These are phyloP conservation scores for Zoysia matrella DNA, from an alignment of 202 grass and related monocot genomes.

Conservation along the genomic window DNA sequence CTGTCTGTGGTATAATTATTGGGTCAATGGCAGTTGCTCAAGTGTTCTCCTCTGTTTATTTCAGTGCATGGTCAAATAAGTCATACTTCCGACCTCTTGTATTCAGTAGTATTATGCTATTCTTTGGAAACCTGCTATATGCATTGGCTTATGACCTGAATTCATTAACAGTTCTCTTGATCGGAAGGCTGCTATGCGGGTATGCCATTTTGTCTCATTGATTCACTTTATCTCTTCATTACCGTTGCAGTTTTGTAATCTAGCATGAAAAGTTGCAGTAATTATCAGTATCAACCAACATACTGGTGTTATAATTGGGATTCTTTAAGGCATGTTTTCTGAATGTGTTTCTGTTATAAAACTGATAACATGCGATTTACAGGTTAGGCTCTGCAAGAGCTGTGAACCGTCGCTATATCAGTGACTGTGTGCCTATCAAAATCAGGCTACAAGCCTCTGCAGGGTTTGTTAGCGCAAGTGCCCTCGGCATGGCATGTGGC, in stretches of 20 bases:
- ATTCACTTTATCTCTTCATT: not conserved
- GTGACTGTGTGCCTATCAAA: constrained; percentile 86
- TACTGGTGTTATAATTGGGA: not conserved
- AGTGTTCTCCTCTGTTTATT: too few relatives aligned
- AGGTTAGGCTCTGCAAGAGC: constrained; percentile 95
- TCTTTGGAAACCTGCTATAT: constrained; percentile 78
- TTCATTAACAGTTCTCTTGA: constrained; percentile 67
- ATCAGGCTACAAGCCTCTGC: constrained; percentile 88
- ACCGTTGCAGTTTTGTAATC: constrained; percentile 3
- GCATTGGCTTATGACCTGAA: constrained; percentile 83
- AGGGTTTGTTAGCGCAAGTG: constrained; percentile 92
- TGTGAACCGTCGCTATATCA: constrained; percentile 93
- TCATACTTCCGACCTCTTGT: constrained; percentile 86
- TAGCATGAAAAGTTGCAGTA: constrained; percentile 15
- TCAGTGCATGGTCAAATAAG: constrained; percentile 76
- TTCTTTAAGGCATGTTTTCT: constrained; percentile 5
- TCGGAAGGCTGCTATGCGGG: constrained; percentile 80
- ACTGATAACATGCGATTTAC: constrained; percentile 34
- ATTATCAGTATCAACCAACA: not conserved
- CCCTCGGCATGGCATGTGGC: constrained; percentile 96
- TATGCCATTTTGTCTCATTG: constrained; percentile 40
- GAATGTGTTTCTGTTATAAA: constrained; percentile 2
- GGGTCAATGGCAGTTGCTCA: too few relatives aligned
- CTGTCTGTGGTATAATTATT: too few relatives aligned
- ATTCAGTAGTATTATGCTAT: constrained; percentile 87